Base-by-base conservation (phyloP, 1,284 basidiomycete genomes). In the Malassezia slooffiae region DNA sequence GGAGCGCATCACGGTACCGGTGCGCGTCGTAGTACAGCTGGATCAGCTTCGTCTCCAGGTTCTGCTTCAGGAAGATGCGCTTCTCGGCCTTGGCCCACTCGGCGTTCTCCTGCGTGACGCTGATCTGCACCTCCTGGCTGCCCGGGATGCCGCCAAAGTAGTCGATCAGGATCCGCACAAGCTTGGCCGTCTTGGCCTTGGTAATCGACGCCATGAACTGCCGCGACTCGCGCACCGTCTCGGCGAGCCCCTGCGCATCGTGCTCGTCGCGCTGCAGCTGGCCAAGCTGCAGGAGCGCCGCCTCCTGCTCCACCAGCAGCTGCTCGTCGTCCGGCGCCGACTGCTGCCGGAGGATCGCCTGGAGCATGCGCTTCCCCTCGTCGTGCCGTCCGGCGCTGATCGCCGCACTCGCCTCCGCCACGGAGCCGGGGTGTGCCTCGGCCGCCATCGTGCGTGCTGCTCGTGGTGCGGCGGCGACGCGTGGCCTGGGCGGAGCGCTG, bases 111-210 rank as follows among this genome's bases (percentile, higher is more conserved):
- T 78, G 77, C 5, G 90, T 78, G 4, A 90, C 86, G 24, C 79
- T 74, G 44, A 89, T 90, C 63, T 95, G 91, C n/a, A 79, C 76
- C 23, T 78, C 74, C 47, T 80, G 78, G 57, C 83, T 82, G 60
- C 81, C 73, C 0, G 85, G 80, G 47, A 90, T 87, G 20, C 76
- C 63, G 23, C 75, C 76, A 74, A 96, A 93, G 74, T 82, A 84
- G 70, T 86, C 85, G 61, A 96, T 85, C 28, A 96, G 76, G 4
- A 87, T 88, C 41, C 90, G 82, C 41, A 65, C 55, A 52, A 96
- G 79, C 74, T 95, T 95, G 3, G 91, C 90, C 0, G 91, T 95
- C 74, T 97, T 97, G 7, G 93, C 91, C 72, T 97, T 97, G 20
- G 91, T 90, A 1, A 89, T 88, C 12, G 83, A 83, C 0, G 85